phyloP scores from a whole-genome alignment of 108 stramenopile species.

The Conticribra weissflogii region DNA sequence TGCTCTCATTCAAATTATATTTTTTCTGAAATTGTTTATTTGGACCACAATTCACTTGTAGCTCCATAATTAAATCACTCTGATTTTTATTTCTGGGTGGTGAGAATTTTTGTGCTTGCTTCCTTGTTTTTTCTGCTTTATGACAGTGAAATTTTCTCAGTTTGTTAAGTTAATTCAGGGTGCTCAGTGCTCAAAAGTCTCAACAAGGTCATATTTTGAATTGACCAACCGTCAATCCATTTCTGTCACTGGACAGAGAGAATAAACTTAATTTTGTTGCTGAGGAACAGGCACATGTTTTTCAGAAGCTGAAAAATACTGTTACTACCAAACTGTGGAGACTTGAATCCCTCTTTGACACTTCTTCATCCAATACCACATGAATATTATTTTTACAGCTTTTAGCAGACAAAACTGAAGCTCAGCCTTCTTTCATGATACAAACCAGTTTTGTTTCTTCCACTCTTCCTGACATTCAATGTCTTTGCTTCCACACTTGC shows the following conservation, averaged over 20 bases:
- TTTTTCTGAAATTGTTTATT: conserved; percentile 22
- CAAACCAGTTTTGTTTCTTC: too few species aligned
- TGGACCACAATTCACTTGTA: conserved; percentile 8
- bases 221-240: conserved; percentile 6
- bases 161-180: conserved; percentile 6
- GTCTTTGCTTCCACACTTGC: too few species aligned
- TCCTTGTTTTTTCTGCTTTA: background rate
- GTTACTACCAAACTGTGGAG: too few species aligned
- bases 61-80: background rate
- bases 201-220: conserved; percentile 9
- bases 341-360: too few species aligned
- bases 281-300: conserved; percentile 20
- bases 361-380: too few species aligned
- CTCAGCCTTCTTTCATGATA: too few species aligned
- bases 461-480: too few species aligned
- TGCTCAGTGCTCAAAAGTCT: conserved; percentile 14
- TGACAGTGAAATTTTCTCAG: conserved; percentile 9
- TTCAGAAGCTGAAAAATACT: too few species aligned
- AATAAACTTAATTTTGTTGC: conserved; percentile 10
- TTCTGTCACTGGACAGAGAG: conserved; percentile 22
- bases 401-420: too few species aligned
- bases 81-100: background rate
- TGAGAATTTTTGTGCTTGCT: background rate
- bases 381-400: too few species aligned
- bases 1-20: conserved; percentile 18